These are phyloP conservation scores for Pelargonium myrrhifolium DNA, from an alignment of 441 rosid genomes.

Conservation along the genomic window DNA sequence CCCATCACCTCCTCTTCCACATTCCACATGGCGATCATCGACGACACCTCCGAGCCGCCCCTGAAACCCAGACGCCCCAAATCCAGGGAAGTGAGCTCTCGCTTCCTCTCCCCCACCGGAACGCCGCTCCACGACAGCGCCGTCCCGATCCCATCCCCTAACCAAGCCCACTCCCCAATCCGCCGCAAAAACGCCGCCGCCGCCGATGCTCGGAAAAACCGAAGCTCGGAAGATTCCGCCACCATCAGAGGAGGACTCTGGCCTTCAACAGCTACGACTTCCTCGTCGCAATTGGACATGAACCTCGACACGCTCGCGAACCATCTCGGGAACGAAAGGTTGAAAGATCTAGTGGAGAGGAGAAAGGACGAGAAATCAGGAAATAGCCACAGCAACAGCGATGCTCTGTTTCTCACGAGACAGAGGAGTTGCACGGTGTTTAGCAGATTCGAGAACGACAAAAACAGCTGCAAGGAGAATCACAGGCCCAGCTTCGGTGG, in stretches of 20 bases:
- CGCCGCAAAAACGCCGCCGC: background rate
- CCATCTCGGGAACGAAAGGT: background rate
- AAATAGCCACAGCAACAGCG: background rate
- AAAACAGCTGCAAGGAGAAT: background rate
- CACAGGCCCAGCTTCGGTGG: background rate
- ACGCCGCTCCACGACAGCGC: background rate
- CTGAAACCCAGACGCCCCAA: background rate
- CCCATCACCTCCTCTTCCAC: no score
- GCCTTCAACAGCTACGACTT: background rate
- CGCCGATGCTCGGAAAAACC: background rate
- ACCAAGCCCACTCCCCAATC: background rate
- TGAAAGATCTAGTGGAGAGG: background rate
- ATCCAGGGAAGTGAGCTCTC: background rate
- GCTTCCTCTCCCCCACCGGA: background rate
- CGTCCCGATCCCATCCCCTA: background rate
- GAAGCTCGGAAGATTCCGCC: background rate
- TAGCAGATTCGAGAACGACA: conserved; percentile 2
- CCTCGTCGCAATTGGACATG: background rate
- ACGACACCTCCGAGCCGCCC: background rate
- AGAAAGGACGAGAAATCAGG: conserved; percentile 1
- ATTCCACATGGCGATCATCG: background rate
- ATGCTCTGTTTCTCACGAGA: conserved; percentile 1
- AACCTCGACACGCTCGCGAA: background rate
- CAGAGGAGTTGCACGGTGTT: background rate
- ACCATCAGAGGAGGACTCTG: background rate